A percentile compares a stretch with the other conserved stretches of the same genome.
Conservation (phyloP, 2,329 filamentous ascomycete genomes). For the Cercospora canescens region DNA sequence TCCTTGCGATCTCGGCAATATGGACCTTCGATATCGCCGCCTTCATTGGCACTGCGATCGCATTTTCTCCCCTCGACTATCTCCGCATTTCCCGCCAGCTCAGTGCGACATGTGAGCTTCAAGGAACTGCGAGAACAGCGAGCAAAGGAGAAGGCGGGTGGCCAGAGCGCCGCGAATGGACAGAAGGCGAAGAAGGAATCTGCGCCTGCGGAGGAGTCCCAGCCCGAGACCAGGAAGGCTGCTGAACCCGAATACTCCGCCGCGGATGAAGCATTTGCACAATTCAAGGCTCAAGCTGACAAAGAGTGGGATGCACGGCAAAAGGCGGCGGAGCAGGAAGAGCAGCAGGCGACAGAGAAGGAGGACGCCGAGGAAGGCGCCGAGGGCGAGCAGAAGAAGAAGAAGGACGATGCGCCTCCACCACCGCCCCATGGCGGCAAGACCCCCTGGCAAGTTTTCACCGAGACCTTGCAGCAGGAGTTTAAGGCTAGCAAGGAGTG, state of each 20-base stretch:
- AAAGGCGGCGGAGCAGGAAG: conserved; percentile 39
- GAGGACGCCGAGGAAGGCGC: conserved; percentile 46
- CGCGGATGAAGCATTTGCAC: conserved; percentile 38
- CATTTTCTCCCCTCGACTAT: conserved; percentile 44
- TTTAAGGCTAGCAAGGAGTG: conserved; percentile 98
- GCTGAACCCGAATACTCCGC: conserved; percentile 30
- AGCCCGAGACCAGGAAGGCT: conserved; percentile 33
- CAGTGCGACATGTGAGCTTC: conserved; percentile 47
- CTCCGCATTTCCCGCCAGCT: conserved; percentile 43
- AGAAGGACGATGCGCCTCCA: conserved; percentile 66
- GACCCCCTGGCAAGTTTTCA: conserved; percentile 98
- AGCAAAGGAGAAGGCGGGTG: conserved; percentile 36
- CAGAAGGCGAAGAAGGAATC: conserved; percentile 42
- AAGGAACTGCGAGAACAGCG: conserved; percentile 39
- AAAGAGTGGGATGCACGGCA: conserved; percentile 43
- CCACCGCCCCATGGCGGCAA: conserved; percentile 98
- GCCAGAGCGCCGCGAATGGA: conserved; percentile 37
- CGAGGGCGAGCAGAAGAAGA: conserved; percentile 55
- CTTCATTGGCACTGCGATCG: conserved; percentile 43
- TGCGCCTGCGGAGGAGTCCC: conserved; percentile 36
- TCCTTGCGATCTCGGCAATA: conserved; percentile 31
- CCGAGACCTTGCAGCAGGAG: conserved; percentile 89
- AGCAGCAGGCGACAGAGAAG: conserved; percentile 36
- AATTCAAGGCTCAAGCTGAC: conserved; percentile 37
- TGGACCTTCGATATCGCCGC: conserved; percentile 27